Percentiles rank a stretch among this genome's conserved stretches.
These are phyloP conservation scores for Echium plantagineum DNA, from an alignment of 257 asterid genomes.

Conservation along the genomic window DNA sequence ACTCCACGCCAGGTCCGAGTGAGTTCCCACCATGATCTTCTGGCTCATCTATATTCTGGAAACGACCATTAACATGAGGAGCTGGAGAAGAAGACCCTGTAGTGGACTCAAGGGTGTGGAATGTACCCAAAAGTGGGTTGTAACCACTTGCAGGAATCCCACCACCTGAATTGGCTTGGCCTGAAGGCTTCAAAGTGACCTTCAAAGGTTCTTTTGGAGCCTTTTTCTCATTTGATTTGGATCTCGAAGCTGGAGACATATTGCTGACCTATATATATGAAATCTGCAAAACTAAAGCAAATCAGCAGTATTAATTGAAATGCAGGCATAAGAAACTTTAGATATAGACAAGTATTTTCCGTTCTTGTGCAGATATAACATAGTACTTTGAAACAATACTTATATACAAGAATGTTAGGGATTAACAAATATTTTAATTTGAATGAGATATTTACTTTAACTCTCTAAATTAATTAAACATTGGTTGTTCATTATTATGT, in stretches of 20 bases:
- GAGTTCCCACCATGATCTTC: conserved; percentile 63
- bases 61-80: conserved; percentile 61
- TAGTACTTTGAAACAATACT: not conserved
- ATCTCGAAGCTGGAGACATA: conserved; percentile 74
- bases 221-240: conserved; percentile 76
- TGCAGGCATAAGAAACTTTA: not conserved
- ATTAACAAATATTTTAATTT: no score
- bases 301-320: not conserved
- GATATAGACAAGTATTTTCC: not conserved
- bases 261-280: conserved; percentile 19
- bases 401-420: not conserved
- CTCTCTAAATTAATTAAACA: no score
- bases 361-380: not conserved
- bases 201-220: conserved; percentile 57
- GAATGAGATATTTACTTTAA: no score
- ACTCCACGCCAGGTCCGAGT: conserved; percentile 41
- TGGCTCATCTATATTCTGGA: conserved; percentile 66
- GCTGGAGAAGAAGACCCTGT: conserved; percentile 40
- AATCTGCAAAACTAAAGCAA: conserved; percentile 22
- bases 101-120: conserved; percentile 58
- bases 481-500: no score
- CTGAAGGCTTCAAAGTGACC: conserved; percentile 52
- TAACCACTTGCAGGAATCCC: conserved; percentile 67
- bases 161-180: conserved; percentile 36
- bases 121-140: conserved; percentile 75